Percentiles rank a stretch among this genome's conserved stretches.
Conservation (phyloP, 495 filamentous ascomycete species). For the Xylona heveae region DNA sequence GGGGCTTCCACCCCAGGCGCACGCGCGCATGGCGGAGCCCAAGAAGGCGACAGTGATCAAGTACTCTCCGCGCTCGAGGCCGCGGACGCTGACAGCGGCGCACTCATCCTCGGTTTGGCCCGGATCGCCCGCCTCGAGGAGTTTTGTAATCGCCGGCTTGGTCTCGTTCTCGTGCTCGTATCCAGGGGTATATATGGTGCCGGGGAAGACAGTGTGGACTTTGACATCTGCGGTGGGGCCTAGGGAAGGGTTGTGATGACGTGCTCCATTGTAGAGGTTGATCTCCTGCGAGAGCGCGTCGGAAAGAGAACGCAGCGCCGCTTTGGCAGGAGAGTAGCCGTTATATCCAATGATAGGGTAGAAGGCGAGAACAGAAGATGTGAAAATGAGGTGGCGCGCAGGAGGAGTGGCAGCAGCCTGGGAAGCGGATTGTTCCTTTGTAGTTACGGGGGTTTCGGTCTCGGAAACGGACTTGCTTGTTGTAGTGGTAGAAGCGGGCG, state of each 20-base stretch:
- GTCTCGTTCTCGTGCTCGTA: conserved; percentile 54
- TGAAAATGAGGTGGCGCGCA: conserved; percentile 71
- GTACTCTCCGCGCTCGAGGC: conserved; percentile 62
- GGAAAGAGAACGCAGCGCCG: conserved; percentile 61
- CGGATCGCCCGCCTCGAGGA: conserved; percentile 64
- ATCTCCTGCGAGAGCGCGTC: conserved; percentile 73
- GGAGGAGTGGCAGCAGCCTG: conserved; percentile 13
- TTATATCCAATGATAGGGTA: conserved; percentile 64
- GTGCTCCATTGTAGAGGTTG: conserved; percentile 50
- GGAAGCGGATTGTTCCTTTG: too few species aligned
- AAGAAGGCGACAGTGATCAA: conserved; percentile 50
- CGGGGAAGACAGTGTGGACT: conserved; percentile 71
- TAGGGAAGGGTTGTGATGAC: conserved; percentile 23
- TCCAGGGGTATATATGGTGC: conserved; percentile 56
- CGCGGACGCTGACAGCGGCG: conserved; percentile 42
- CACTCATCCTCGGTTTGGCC: conserved; percentile 60
- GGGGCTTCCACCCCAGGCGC: conserved; percentile 29
- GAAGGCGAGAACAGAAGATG: conserved; percentile 55
- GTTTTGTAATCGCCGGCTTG: conserved; percentile 64
- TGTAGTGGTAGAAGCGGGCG: conserved; percentile 9
- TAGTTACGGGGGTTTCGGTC: too few species aligned
- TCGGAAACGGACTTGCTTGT: too few species aligned
- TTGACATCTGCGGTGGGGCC: conserved; percentile 35
- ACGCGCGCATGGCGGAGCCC: conserved; percentile 44
- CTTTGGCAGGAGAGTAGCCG: conserved; percentile 69